Percentiles rank a stretch among this genome's conserved stretches.
Evolutionary conservation across 2,329 filamentous ascomycete species (phyloP).

Genomic region (Pseudodiploospora longispora): DNA sequence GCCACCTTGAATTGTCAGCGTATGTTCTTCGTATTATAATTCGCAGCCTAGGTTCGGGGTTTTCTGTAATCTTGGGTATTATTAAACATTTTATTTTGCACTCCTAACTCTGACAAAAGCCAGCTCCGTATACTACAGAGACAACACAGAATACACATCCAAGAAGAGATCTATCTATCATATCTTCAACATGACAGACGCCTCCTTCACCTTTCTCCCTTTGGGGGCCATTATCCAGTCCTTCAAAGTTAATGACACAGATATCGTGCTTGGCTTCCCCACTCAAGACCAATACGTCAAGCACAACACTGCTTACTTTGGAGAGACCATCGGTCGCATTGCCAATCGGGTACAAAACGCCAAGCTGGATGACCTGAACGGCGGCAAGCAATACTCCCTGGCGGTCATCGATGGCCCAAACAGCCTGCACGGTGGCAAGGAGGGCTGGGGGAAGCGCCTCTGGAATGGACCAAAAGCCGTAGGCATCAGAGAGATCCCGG

Average conservation of each 20-base stretch:
- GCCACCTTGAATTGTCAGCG: too few species aligned
- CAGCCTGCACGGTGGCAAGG: slow-evolving; percentile 61
- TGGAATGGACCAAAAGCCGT: slow-evolving; percentile 65
- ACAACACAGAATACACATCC: too few species aligned
- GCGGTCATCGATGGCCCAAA: slow-evolving; percentile 71
- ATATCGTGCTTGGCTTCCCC: slow-evolving; percentile 85
- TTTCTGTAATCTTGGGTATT: too few species aligned
- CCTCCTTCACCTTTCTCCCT: slow-evolving; percentile 58
- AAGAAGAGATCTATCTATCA: background rate
- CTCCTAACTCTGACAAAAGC: too few species aligned
- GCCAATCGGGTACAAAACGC: slow-evolving; percentile 75
- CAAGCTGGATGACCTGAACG: slow-evolving; percentile 64
- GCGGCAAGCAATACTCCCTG: slow-evolving; percentile 58
- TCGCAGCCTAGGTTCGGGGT: too few species aligned
- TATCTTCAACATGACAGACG: slow-evolving; percentile 31
- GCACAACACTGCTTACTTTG: slow-evolving; percentile 75
- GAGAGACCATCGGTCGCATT: slow-evolving; percentile 81
- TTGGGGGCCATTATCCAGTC: slow-evolving; percentile 75
- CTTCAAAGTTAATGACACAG: slow-evolving; percentile 66
- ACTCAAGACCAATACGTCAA: slow-evolving; percentile 65
- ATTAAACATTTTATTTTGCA: too few species aligned
- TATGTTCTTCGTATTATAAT: too few species aligned
- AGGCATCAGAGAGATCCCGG: slow-evolving; percentile 40
- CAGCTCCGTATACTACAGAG: too few species aligned
- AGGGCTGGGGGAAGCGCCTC: slow-evolving; percentile 74